Evolutionary conservation across 257 asterid species (phyloP).

Genomic region (Perilla frutescens): DNA sequence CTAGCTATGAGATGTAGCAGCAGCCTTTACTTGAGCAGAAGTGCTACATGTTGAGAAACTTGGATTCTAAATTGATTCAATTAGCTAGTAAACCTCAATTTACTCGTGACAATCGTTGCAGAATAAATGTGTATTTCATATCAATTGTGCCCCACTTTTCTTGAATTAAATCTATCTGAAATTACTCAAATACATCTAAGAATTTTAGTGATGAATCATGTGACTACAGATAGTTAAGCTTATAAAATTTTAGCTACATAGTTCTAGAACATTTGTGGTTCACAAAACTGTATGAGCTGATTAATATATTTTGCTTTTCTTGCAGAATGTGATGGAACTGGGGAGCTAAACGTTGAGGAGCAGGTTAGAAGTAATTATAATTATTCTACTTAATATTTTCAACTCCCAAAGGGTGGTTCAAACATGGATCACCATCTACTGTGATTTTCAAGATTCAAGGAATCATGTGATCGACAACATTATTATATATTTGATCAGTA

Average conservation of each 20-base stretch:
- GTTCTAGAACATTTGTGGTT: neutral
- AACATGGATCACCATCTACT: neutral
- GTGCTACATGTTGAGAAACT: too few relatives aligned
- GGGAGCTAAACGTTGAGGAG: conserved; percentile 91
- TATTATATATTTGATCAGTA: neutral
- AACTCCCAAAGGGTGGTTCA: neutral
- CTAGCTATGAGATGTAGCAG: neutral
- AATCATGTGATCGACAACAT: neutral
- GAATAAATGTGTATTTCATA: too few relatives aligned
- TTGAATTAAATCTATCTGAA: neutral
- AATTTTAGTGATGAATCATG: neutral
- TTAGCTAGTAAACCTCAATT: too few relatives aligned
- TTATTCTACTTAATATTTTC: neutral
- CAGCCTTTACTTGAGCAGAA: neutral
- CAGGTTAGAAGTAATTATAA: conserved; percentile 60
- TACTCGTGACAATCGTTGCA: too few relatives aligned
- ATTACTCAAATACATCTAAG: neutral
- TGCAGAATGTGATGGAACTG: conserved; percentile 97
- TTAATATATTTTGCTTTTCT: conserved; percentile 13
- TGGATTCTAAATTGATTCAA: too few relatives aligned
- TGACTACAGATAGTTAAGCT: neutral
- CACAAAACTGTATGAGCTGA: conserved; percentile 7
- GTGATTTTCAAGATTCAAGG: neutral
- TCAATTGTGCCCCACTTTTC: too few relatives aligned
- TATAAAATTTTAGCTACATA: neutral